phyloP scores from a whole-genome alignment of 2,329 filamentous ascomycete species.

The Emmonsiellopsis sp. region DNA sequence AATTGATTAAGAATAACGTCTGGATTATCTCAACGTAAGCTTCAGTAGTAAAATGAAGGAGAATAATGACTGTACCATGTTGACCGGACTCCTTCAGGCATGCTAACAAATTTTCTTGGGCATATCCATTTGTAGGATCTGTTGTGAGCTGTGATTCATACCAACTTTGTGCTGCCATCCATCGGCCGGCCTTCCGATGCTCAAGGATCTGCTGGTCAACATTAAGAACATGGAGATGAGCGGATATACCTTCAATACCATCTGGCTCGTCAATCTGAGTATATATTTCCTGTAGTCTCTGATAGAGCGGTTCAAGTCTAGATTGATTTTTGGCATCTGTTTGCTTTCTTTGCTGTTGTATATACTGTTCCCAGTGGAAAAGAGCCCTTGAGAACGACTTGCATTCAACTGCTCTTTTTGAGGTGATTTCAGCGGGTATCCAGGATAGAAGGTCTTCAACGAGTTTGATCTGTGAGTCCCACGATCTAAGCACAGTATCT shows the following conservation, averaged over 20 bases:
- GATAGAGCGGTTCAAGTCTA: constrained; percentile 55
- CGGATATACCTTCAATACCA: constrained; percentile 87
- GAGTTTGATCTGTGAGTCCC: constrained; percentile 40
- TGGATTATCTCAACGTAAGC: constrained; percentile 24
- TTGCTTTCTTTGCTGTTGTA: constrained; percentile 46
- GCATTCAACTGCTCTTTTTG: constrained; percentile 81
- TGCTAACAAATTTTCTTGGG: constrained; percentile 72
- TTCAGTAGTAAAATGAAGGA: neutral
- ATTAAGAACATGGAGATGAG: constrained; percentile 75
- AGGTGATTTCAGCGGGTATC: constrained; percentile 63
- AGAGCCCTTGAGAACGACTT: constrained; percentile 85
- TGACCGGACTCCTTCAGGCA: constrained; percentile 95
- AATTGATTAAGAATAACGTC: constrained; percentile 81
- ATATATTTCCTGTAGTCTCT: constrained; percentile 84
- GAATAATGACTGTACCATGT: constrained; percentile 52
- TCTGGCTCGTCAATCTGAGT: constrained; percentile 97
- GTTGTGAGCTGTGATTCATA: constrained; percentile 84
- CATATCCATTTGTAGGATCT: constrained; percentile 63
- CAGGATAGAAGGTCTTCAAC: constrained; percentile 65
- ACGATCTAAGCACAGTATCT: constrained; percentile 23
- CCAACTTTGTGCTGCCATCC: constrained; percentile 94
- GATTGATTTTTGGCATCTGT: constrained; percentile 40
- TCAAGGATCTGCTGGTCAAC: constrained; percentile 89
- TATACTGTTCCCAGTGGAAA: constrained; percentile 91
- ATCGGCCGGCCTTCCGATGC: constrained; percentile 84